Evolutionary conservation across 2,329 filamentous ascomycete genomes (phyloP).

Genomic region (Colletotrichum orbiculare): DNA sequence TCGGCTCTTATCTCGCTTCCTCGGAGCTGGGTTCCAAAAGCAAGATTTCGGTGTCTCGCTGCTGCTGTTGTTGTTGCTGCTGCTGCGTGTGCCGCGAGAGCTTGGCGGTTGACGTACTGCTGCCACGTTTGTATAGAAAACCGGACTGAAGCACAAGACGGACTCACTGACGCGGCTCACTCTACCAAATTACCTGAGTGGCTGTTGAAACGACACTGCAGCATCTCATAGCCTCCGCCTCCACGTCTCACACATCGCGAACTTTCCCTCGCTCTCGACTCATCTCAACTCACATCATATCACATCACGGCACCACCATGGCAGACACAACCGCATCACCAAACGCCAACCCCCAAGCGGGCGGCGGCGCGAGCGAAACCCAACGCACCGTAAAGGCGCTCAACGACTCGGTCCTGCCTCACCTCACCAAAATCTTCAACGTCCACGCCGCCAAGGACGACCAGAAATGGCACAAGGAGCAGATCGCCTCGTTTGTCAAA

Average conservation of each 20-base stretch:
- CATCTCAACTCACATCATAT: background rate
- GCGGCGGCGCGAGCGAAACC: slow-evolving; percentile 58
- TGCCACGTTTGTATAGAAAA: slow-evolving; percentile 11
- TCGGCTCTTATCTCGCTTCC: slow-evolving; percentile 4
- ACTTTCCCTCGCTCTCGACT: background rate
- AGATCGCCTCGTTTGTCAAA: slow-evolving; percentile 58
- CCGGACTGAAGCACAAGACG: slow-evolving; percentile 5
- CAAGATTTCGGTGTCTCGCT: slow-evolving; percentile 16
- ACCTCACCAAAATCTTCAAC: slow-evolving; percentile 60
- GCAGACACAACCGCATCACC: slow-evolving; percentile 18
- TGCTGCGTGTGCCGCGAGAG: background rate
- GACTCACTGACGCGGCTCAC: slow-evolving; percentile 12
- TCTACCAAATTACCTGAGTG: slow-evolving; percentile 12
- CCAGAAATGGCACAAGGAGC: slow-evolving; percentile 57
- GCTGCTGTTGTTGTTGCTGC: background rate
- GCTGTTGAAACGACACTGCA: slow-evolving; percentile 15
- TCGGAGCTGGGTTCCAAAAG: slow-evolving; percentile 9
- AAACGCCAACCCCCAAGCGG: slow-evolving; percentile 49
- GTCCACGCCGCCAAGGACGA: slow-evolving; percentile 53
- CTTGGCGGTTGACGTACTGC: slow-evolving; percentile 24
- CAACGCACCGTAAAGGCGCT: slow-evolving; percentile 54
- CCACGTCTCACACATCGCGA: slow-evolving; percentile 26
- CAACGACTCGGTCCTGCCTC: slow-evolving; percentile 51
- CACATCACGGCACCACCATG: slow-evolving; percentile 19
- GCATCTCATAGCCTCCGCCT: slow-evolving; percentile 20